A percentile compares a stretch with the other conserved stretches of the same genome.
Evolutionary conservation across 495 filamentous ascomycete species (phyloP).

Genomic region (Amniculicola lignicola): DNA sequence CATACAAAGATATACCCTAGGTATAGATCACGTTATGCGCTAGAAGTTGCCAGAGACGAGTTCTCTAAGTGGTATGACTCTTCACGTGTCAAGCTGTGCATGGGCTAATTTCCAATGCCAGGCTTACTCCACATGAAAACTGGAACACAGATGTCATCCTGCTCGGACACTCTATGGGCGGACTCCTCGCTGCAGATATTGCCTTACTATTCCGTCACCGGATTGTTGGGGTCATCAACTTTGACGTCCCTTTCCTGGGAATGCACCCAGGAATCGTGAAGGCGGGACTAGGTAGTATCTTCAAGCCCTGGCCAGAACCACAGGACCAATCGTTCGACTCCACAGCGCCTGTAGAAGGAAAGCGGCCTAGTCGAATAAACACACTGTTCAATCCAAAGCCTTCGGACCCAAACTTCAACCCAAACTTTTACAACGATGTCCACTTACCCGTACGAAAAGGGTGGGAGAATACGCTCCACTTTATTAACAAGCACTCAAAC

Average conservation of each 20-base stretch:
- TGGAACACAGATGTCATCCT: slow-evolving; percentile 74
- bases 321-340: slow-evolving; percentile 1
- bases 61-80: slow-evolving; percentile 71
- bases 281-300: slow-evolving; percentile 73
- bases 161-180: slow-evolving; percentile 88
- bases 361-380: slow-evolving; percentile 24
- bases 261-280: slow-evolving; percentile 85
- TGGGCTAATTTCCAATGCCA: slow-evolving; percentile 34
- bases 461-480: slow-evolving; percentile 66
- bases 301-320: slow-evolving; percentile 51
- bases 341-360: slow-evolving; percentile 21
- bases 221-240: slow-evolving; percentile 77
- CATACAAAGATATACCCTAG: slow-evolving; percentile 90
- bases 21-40: slow-evolving; percentile 76
- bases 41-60: slow-evolving; percentile 70
- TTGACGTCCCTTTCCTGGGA: slow-evolving; percentile 84
- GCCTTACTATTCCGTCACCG: slow-evolving; percentile 71
- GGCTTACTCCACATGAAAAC: slow-evolving; percentile 74
- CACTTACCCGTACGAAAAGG: slow-evolving; percentile 61
- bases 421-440: slow-evolving; percentile 69
- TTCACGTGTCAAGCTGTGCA: background rate
- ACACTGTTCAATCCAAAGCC: slow-evolving; percentile 32
- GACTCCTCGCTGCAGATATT: slow-evolving; percentile 76
- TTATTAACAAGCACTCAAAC: slow-evolving; percentile 73
- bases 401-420: slow-evolving; percentile 66